Base-by-base conservation (phyloP, 805 yeast genomes). In the Spencermartinsiella europaea region DNA sequence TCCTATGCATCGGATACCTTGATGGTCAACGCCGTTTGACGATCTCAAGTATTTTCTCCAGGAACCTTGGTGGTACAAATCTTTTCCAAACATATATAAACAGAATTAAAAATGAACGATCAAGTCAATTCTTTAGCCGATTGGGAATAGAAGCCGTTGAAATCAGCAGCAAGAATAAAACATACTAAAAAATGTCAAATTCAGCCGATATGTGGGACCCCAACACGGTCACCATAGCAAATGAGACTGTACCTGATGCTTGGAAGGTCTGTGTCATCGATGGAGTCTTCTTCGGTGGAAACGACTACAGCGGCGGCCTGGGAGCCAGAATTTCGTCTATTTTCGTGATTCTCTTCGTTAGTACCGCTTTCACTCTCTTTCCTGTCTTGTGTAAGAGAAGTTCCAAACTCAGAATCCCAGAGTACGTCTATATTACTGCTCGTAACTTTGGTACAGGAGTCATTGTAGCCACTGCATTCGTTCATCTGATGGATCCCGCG, bases 381-480 rank as follows among this genome's bases (percentile, higher is more conserved):
- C 85, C 56, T 51, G 68, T 57, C 20, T 57, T 61, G 5, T 58
- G 69, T 15, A 45, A 48, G 37, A 47, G 53, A 10, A 38, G 52
- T 46, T 51, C 50, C 40, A 25, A 56, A 46, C 17, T 62, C 42
- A 48, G 53, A 10, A 50, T 66, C 36, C 70, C 66, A 7, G 53
- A 50, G 14, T 38, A 45, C 21, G 60, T 54, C 61, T 77, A 61
- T 46, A 21, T 53, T 15, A 48, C 62, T 34, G 66, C 66, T 20
- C 50, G 63, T 16, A 76, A 72, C 67, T 82, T 82, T 56, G 91
- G 91, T 55, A 74, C 87, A 3, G 91, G 91, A 44, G 90, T 83
- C 39, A 83, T 83, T 55, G 69, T 83, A 2, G 84, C 90, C 8
- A 83, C 91, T 5, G 86, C 88, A 0, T 84, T 81, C 55, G 74